Percentiles rank a stretch among this genome's conserved stretches.
Conservation (phyloP, 305 asterid species). For the Plantago coronopus region DNA sequence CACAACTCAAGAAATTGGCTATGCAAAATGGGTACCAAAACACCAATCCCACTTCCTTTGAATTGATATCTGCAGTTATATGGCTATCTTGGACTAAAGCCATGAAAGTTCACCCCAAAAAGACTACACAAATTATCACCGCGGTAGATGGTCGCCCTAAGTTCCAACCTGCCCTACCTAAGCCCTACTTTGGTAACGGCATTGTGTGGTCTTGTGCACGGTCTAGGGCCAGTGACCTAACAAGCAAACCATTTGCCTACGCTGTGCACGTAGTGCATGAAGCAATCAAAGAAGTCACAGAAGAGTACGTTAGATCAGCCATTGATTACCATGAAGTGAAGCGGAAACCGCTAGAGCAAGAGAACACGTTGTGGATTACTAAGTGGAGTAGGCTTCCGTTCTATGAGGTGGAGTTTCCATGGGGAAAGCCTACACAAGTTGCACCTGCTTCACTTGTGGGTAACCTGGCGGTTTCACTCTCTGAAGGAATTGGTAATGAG, state of each 20-base stretch:
- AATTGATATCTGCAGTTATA: conserved; percentile 21
- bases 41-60: conserved; percentile 19
- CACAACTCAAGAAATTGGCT: conserved; percentile 7
- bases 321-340: conserved; percentile 28
- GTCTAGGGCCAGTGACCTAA: conserved; percentile 22
- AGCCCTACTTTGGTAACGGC: conserved; percentile 28
- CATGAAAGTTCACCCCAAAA: conserved; percentile 15
- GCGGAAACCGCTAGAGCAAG: conserved; percentile 21
- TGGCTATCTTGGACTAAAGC: conserved; percentile 29
- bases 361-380: conserved; percentile 22
- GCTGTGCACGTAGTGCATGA: conserved; percentile 25
- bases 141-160: conserved; percentile 28
- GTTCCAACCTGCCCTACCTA: conserved; percentile 22
- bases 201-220: conserved; percentile 20
- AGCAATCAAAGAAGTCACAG: conserved; percentile 26
- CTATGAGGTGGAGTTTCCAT: conserved; percentile 26
- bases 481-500: conserved; percentile 21
- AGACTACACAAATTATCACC: conserved; percentile 26
- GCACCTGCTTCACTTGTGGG: conserved; percentile 25
- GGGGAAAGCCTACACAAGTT: conserved; percentile 31
- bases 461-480: conserved; percentile 17
- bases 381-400: conserved; percentile 32
- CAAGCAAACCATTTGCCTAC: conserved; percentile 17
- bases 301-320: conserved; percentile 25
- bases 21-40: neutral